Evolutionary conservation across 768 basidiomycete species (phyloP).

Genomic region (Tulasnella sp.): DNA sequence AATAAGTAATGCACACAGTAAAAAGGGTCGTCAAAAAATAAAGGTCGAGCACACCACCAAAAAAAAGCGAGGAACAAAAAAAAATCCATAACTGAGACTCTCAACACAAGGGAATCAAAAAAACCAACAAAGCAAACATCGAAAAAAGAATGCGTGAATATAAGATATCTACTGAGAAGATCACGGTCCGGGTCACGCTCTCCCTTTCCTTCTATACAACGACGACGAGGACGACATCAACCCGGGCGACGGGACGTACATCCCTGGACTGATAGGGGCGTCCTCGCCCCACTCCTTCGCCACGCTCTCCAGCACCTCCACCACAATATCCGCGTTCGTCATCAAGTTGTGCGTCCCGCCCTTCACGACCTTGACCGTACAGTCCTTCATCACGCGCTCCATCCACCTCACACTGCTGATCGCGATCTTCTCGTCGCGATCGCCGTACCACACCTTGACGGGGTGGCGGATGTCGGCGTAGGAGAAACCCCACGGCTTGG

Average conservation of each 20-base stretch:
- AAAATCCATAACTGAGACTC: too few species aligned
- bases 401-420: constrained; percentile 87
- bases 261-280: not conserved
- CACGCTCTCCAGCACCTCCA: constrained; percentile 60
- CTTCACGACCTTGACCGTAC: constrained; percentile 67
- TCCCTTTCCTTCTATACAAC: constrained; percentile 7
- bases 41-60: not conserved
- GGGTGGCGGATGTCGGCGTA: constrained; percentile 66
- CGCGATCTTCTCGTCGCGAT: constrained; percentile 85
- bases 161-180: too few species aligned
- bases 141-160: too few species aligned
- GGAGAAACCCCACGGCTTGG: constrained; percentile 81
- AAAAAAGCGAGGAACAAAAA: not conserved
- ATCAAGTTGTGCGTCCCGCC: constrained; percentile 89
- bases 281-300: constrained; percentile 18
- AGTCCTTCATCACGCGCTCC: constrained; percentile 72
- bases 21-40: too few species aligned
- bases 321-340: constrained; percentile 78
- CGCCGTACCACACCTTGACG: constrained; percentile 86
- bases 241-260: not conserved
- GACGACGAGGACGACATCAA: not conserved
- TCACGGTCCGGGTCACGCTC: not conserved
- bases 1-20: too few species aligned
- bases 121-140: too few species aligned
- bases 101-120: too few species aligned